Evolutionary conservation across 208 protist genomes (phyloP).

Genomic region (Balamuthia mandrillaris): DNA sequence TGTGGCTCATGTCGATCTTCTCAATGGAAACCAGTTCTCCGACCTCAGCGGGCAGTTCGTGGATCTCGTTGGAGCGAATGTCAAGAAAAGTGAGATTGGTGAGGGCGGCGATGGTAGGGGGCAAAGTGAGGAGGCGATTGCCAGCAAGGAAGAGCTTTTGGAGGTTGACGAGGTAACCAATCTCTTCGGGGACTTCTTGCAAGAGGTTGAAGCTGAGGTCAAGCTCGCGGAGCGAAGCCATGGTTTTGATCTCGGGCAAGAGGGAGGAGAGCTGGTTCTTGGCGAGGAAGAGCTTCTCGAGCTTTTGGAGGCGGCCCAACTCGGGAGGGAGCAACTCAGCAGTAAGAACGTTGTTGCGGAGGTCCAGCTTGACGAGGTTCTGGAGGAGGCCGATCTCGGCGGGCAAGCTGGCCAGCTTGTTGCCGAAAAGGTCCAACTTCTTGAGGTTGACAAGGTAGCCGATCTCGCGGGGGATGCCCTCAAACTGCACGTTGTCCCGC

Average conservation of each 20-base stretch:
- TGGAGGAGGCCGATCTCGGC: conserved; percentile 47
- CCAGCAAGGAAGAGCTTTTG: conserved; percentile 54
- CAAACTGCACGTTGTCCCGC: conserved; percentile 59
- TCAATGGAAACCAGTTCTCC: neutral
- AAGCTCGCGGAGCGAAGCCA: conserved; percentile 24
- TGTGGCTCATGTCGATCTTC: conserved; percentile 62
- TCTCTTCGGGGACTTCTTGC: conserved; percentile 10
- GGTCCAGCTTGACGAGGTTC: conserved; percentile 33
- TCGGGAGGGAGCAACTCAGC: conserved; percentile 22
- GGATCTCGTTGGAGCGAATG: conserved; percentile 55
- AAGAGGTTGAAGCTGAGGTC: conserved; percentile 20
- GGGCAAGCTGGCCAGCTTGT: conserved; percentile 49
- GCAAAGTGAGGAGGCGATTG: conserved; percentile 55
- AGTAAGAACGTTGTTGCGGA: conserved; percentile 29
- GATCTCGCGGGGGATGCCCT: conserved; percentile 57
- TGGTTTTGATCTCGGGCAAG: conserved; percentile 34
- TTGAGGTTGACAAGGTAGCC: conserved; percentile 51
- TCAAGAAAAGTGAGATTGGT: conserved; percentile 46
- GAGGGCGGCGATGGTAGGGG: conserved; percentile 38
- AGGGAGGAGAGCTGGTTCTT: conserved; percentile 36
- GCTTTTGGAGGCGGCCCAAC: conserved; percentile 2
- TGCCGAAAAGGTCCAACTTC: conserved; percentile 50
- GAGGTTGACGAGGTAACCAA: conserved; percentile 25
- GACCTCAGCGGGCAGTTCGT: conserved; percentile 47
- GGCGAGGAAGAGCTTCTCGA: conserved; percentile 14